Conservation (phyloP, 495 filamentous ascomycete species). For the Podospora comata region DNA sequence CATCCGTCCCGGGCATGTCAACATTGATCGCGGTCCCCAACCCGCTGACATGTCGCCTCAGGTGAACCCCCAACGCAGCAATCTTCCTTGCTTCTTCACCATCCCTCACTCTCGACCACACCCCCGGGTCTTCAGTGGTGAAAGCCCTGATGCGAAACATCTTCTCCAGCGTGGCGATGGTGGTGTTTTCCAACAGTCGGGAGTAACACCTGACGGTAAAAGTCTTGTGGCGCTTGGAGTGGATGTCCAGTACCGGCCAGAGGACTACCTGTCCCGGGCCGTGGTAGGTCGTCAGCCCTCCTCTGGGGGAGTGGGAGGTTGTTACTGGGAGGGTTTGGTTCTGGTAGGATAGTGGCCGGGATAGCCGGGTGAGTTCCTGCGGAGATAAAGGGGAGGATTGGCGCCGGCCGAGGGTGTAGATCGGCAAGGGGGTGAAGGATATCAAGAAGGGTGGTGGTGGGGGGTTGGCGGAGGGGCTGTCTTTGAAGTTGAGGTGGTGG, state of each 20-base stretch:
- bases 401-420: conserved; percentile 87
- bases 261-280: conserved; percentile 89
- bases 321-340: neutral
- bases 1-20: conserved; percentile 41
- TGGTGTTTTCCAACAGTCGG: conserved; percentile 67
- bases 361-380: conserved; percentile 34
- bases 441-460: conserved; percentile 66
- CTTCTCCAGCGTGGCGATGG: conserved; percentile 57
- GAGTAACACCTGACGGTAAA: conserved; percentile 64
- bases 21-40: conserved; percentile 87
- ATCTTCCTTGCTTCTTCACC: conserved; percentile 61
- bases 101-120: conserved; percentile 58
- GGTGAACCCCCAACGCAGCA: conserved; percentile 83
- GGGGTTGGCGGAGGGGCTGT: conserved; percentile 14
- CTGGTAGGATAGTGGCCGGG: conserved; percentile 33
- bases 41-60: conserved; percentile 77
- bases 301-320: conserved; percentile 58
- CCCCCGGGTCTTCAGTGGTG: conserved; percentile 75
- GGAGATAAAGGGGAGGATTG: conserved; percentile 62
- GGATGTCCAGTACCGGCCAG: conserved; percentile 80
- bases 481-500: conserved; percentile 34
- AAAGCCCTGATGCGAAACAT: conserved; percentile 56
- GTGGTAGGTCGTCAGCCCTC: conserved; percentile 92
- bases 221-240: conserved; percentile 33
- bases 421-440: conserved; percentile 78